These are phyloP conservation scores for Rutidosis leptorrhynchoides DNA, from an alignment of 129 eudicot species.

Conservation along the genomic window DNA sequence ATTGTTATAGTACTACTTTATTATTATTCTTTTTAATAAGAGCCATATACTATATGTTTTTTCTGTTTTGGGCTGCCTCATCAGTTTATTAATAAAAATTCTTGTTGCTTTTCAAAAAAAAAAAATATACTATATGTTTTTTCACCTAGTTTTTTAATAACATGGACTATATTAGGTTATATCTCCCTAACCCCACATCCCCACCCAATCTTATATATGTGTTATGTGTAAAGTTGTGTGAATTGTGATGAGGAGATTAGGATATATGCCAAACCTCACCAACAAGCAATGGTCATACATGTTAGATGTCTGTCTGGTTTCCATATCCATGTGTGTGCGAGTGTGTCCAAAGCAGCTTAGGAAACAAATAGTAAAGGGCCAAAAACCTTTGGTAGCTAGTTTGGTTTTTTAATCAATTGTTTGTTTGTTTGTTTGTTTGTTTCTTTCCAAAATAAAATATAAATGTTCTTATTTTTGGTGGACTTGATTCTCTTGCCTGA, in stretches of 20 bases:
- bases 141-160: slow-evolving; percentile 12
- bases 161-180: background rate
- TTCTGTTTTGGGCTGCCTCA: too few species aligned
- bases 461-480: slow-evolving; percentile 23
- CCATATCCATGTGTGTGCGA: slow-evolving; percentile 13
- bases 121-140: background rate
- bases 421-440: background rate
- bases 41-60: too few species aligned
- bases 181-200: slow-evolving; percentile 7
- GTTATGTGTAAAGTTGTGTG: slow-evolving; percentile 24
- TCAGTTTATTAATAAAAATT: too few species aligned
- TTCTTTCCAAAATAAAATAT: background rate
- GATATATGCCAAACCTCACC: slow-evolving; percentile 34
- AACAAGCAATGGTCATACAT: slow-evolving; percentile 33
- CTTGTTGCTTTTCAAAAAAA: background rate
- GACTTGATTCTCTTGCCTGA: slow-evolving; percentile 18
- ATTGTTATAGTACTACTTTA: background rate
- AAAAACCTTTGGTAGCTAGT: slow-evolving; percentile 14
- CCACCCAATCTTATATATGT: slow-evolving; percentile 5
- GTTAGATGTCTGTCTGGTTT: slow-evolving; percentile 29
- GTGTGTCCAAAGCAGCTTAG: slow-evolving; percentile 21
- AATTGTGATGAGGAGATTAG: slow-evolving; percentile 19
- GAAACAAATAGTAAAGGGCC: slow-evolving; percentile 9
- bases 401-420: slow-evolving; percentile 6
- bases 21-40: slow-evolving; percentile 5